These are phyloP conservation scores for Cercospora sp. DNA, from an alignment of 2,329 filamentous ascomycete genomes.

Conservation along the genomic window DNA sequence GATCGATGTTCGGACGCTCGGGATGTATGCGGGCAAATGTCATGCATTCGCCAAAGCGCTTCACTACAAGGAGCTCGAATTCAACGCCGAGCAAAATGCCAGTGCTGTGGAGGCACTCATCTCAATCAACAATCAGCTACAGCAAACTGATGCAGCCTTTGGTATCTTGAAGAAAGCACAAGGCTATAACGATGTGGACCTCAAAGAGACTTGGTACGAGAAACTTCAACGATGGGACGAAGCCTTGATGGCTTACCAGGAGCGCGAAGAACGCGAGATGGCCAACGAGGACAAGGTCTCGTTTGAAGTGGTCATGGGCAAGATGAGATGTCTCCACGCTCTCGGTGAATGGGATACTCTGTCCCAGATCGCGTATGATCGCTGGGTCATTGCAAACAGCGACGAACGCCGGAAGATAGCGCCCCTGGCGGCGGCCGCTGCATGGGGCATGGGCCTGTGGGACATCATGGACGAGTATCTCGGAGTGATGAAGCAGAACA, in stretches of 20 bases:
- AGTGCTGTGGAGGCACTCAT: conserved; percentile 95
- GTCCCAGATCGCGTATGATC: conserved; percentile 83
- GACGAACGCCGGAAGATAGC: conserved; percentile 91
- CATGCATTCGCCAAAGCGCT: conserved; percentile 97
- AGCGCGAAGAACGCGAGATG: conserved; percentile 70
- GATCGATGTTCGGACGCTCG: conserved; percentile 92
- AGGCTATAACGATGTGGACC: conserved; percentile 89
- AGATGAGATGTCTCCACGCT: conserved; percentile 97
- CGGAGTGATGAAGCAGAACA: conserved; percentile 88
- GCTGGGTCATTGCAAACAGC: conserved; percentile 84
- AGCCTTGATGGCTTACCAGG: conserved; percentile 86
- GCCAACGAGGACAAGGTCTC: conserved; percentile 53
- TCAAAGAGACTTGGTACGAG: conserved; percentile 98
- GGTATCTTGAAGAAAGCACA: conserved; percentile 96
- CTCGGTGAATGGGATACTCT: conserved; percentile 96
- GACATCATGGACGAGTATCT: conserved; percentile 98
- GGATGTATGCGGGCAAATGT: conserved; percentile 91
- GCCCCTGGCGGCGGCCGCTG: conserved; percentile 88
- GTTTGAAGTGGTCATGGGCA: conserved; percentile 97
- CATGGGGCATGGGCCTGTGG: conserved; percentile 96
- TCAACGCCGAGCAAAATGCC: conserved; percentile 94
- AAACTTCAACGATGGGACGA: conserved; percentile 98
- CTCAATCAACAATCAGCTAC: conserved; percentile 98
- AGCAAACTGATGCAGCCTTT: conserved; percentile 98
- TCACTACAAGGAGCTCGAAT: conserved; percentile 98